These are phyloP conservation scores for Aegle marmelos DNA, from an alignment of 345 rosid genomes.

Conservation along the genomic window DNA sequence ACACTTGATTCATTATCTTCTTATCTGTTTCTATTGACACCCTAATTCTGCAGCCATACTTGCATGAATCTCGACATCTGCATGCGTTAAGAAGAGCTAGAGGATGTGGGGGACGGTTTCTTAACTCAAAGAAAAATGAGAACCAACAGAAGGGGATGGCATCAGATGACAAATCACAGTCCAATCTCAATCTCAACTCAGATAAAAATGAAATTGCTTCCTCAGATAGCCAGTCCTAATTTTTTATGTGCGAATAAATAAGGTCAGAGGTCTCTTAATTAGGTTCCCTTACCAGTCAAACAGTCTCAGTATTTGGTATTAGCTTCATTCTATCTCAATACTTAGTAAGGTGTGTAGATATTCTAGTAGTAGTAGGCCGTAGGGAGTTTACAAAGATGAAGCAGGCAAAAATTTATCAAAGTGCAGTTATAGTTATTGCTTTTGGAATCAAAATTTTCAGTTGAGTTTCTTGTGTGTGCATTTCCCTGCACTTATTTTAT, in stretches of 20 bases:
- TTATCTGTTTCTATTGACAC: background rate
- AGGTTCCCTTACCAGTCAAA: slow-evolving; percentile 3
- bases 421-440: background rate
- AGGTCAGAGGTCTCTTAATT: background rate
- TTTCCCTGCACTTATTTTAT: background rate
- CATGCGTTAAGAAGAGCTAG: slow-evolving; percentile 94
- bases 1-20: background rate
- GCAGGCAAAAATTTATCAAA: background rate
- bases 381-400: slow-evolving; percentile 3
- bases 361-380: background rate
- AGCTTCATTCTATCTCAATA: background rate
- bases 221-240: slow-evolving; percentile 46
- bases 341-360: slow-evolving; percentile 7
- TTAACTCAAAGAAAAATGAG: slow-evolving; percentile 71
- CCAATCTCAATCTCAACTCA: slow-evolving; percentile 55
- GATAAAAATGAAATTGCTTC: slow-evolving; percentile 46
- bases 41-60: slow-evolving; percentile 66
- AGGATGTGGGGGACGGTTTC: slow-evolving; percentile 94
- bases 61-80: slow-evolving; percentile 95
- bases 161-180: slow-evolving; percentile 56
- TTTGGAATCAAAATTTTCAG: background rate
- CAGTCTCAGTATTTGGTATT: background rate
- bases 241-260: background rate
- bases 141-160: slow-evolving; percentile 41
- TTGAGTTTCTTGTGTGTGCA: slow-evolving; percentile 8